phyloP scores from a whole-genome alignment of 495 filamentous ascomycete species.

The Rostrohypoxylon terebratum region DNA sequence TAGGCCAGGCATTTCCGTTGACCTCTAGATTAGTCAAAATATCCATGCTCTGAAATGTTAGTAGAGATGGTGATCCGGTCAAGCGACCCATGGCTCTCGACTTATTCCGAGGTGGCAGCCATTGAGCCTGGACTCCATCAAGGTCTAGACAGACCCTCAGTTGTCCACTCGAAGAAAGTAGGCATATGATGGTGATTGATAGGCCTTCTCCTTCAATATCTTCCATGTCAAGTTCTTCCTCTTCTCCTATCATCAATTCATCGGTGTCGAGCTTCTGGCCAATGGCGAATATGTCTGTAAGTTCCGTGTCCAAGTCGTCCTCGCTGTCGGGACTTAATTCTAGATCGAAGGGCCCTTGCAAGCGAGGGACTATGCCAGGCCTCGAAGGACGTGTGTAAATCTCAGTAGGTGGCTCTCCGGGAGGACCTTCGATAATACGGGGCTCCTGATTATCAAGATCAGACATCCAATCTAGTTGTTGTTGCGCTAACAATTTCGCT shows the following conservation, averaged over 20 bases:
- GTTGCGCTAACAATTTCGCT: conserved; percentile 70
- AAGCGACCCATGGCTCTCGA: conserved; percentile 55
- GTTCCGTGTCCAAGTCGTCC: conserved; percentile 73
- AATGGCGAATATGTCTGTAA: conserved; percentile 67
- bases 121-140: conserved; percentile 83
- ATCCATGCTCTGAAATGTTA: conserved; percentile 70
- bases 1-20: conserved; percentile 71
- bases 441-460: conserved; percentile 85
- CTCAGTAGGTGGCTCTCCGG: conserved; percentile 60
- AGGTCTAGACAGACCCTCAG: conserved; percentile 83
- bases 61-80: conserved; percentile 51
- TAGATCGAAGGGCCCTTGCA: conserved; percentile 88
- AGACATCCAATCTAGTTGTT: conserved; percentile 84
- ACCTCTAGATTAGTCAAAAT: conserved; percentile 65
- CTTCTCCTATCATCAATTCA: conserved; percentile 72
- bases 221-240: conserved; percentile 64
- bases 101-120: conserved; percentile 74
- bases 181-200: conserved; percentile 78
- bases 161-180: conserved; percentile 77
- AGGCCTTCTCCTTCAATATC: conserved; percentile 71
- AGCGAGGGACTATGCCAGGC: conserved; percentile 77
- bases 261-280: conserved; percentile 65
- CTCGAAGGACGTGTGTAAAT: conserved; percentile 76
- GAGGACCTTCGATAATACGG: conserved; percentile 55
- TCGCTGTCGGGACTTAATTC: conserved; percentile 71